Evolutionary conservation across 2,329 filamentous ascomycete genomes (phyloP), one percentile per base, ranked within the genome.

Genomic region (Herpotrichia juniperi): DNA sequence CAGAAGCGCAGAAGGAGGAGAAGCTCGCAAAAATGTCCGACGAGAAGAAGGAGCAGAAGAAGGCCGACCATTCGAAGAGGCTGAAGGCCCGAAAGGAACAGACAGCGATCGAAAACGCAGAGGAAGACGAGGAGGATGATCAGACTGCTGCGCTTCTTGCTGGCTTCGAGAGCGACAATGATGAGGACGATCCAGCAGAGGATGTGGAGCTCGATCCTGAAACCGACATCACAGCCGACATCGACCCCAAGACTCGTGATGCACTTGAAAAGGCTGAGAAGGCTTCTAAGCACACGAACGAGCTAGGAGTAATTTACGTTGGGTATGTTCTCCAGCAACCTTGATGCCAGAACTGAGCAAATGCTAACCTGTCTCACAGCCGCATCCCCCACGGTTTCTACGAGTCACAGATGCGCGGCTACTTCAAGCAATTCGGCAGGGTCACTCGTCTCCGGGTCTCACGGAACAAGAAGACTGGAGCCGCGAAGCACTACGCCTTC

Each of bases 321-420:
- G 92, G 91, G 71, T 83, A 70, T 63, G 79, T 69, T 8, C 19
- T 40, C 24, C n/a, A n/a, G 42, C 16, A 30, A 17, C 19, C 11
- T n/a, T 24, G 3, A n/a, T 3, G 3, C 10, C 6, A 14, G 22
- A 7, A n/a, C 6, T 11, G 9, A n/a, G 3, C 28, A 42, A 40
- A 32, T 43, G 32, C 19, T 26, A 39, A 42, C 31, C 16, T 26
- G 17, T 34, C n/a, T 26, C 44, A 34, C 57, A 83, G 83, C 49
- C 91, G 92, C 59, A 88, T 96, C 54, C 93, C 93, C 32, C 91
- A 94, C 77, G 90, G 94, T 77, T 99, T 99, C 85, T 97, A 93
- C 81, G 94, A 99, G 78, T 85, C 92, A 67, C 89, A 97, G 78
- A 96, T 99, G 89, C 87, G 86, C 64, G 86, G 87, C 59, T 99